Base-by-base conservation (phyloP, 2,329 filamentous ascomycete genomes). In the Didymella lethalis region DNA sequence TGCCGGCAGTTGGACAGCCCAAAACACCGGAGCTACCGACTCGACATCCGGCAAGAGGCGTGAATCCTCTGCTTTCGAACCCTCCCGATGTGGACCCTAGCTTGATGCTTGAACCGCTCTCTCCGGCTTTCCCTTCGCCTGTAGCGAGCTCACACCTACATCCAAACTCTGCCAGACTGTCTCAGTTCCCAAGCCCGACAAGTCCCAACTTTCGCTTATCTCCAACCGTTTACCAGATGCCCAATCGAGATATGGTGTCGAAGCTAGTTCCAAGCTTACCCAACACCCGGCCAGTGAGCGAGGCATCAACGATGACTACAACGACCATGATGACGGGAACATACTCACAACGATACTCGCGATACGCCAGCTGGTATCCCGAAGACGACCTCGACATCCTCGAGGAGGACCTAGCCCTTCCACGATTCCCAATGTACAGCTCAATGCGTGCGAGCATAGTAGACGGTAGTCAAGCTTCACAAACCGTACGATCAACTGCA, bases 181-280 rank as follows among this genome's bases (percentile, higher is more conserved):
- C 56, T 18, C 18, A 47, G 4, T 23, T 62, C 23, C 46, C 57
- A 8, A 67, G 64, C 23, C 62, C 66, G 5, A 63, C 65, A n/a
- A 65, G 40, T 31, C 49, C 67, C 12, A 63, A 61, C 45, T 68
- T 66, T 47, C 61, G 61, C 28, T 48, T 68, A 44, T 63, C 67
- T 44, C 62, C 68, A 26, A 64, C 67, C 29, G 63, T 70, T 31
- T 69, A 70, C 50, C 65, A 60, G 32, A 63, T 63, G 54, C 66
- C 31, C 31, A 32, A 32, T 14, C 67, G 34, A 43, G 23, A 7
- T 26, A 46, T 7, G 50, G 49, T 54, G 18, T 55, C 48, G 11
- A 55, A 60, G 29, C 14, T 45, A n/a, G 57, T 60, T 7, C 57
- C 57, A 14, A 56, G 43, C 25, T n/a, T 56, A 11, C 57, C 57